Conservation (phyloP, 176 grass and related monocot genomes). For the Carex pumila region DNA sequence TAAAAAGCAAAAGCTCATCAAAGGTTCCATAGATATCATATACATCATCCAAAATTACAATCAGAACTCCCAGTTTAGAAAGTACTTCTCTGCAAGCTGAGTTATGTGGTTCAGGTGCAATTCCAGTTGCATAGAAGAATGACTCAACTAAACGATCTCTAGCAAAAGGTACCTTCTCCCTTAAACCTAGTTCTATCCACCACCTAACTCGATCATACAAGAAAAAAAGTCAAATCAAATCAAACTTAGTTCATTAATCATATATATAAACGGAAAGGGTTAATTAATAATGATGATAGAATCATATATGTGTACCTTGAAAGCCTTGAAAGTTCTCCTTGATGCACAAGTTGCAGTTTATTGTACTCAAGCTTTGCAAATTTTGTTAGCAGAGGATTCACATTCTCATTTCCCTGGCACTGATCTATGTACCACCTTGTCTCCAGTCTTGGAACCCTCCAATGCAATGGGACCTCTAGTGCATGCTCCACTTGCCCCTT, state of each 20-base stretch:
- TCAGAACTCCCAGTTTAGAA: not conserved
- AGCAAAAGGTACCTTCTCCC: constrained; percentile 22
- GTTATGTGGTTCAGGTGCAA: constrained; percentile 10
- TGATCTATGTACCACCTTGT: constrained; percentile 32
- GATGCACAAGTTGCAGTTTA: constrained; percentile 24
- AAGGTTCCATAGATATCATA: constrained; percentile 37
- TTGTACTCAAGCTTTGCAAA: constrained; percentile 44
- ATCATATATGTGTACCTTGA: constrained; percentile 12
- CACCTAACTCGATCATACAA: constrained; percentile 20
- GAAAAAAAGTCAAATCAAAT: too few relatives aligned
- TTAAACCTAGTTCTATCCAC: constrained; percentile 36
- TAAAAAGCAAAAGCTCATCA: constrained; percentile 26
- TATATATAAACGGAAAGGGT: too few relatives aligned
- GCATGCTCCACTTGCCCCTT: not conserved
- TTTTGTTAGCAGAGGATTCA: not conserved
- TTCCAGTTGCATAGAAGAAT: constrained; percentile 12
- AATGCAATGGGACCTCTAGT: constrained; percentile 30
- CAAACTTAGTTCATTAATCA: too few relatives aligned
- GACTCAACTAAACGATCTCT: constrained; percentile 33
- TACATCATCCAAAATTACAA: constrained; percentile 19
- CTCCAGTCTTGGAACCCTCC: constrained; percentile 26
- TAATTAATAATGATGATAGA: too few relatives aligned
- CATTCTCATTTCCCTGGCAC: not conserved
- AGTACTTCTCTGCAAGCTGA: not conserved
- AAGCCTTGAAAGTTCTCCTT: constrained; percentile 14